These are phyloP conservation scores for Fusarium sp. DNA, from an alignment of 2,329 filamentous ascomycete genomes.

Conservation along the genomic window DNA sequence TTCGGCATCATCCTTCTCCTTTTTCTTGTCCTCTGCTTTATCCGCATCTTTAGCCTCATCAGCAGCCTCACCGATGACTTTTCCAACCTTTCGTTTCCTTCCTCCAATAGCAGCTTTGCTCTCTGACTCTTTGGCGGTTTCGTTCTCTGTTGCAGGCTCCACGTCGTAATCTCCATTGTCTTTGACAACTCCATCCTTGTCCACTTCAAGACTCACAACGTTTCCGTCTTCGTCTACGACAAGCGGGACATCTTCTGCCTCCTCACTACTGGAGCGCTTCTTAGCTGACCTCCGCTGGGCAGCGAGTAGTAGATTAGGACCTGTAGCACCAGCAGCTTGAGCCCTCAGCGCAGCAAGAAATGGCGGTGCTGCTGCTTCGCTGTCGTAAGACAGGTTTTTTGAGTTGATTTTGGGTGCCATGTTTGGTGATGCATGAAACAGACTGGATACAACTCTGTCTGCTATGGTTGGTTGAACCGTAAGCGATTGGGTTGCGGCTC, in stretches of 20 bases:
- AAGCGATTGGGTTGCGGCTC: slow-evolving; percentile 16
- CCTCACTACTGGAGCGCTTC: slow-evolving; percentile 68
- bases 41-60: slow-evolving; percentile 36
- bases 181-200: slow-evolving; percentile 54
- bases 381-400: slow-evolving; percentile 74
- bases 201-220: slow-evolving; percentile 60
- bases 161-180: slow-evolving; percentile 36
- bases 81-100: slow-evolving; percentile 63
- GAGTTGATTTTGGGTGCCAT: slow-evolving; percentile 70
- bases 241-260: slow-evolving; percentile 79
- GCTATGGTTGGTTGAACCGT: slow-evolving; percentile 23
- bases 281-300: slow-evolving; percentile 58
- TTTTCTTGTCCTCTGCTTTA: slow-evolving; percentile 20
- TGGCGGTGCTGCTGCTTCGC: slow-evolving; percentile 64
- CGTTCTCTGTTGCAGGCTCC: slow-evolving; percentile 42
- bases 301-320: slow-evolving; percentile 62
- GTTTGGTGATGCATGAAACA: not conserved
- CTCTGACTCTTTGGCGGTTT: slow-evolving; percentile 44
- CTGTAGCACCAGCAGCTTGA: slow-evolving; percentile 57
- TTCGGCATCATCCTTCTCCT: slow-evolving; percentile 23
- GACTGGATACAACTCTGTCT: not conserved
- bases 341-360: slow-evolving; percentile 67
- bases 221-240: slow-evolving; percentile 78
- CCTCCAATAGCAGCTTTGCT: slow-evolving; percentile 45
- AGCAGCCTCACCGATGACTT: slow-evolving; percentile 46